These are phyloP conservation scores for Aspergillus hancockii DNA, from an alignment of 495 filamentous ascomycete genomes.

Conservation along the genomic window DNA sequence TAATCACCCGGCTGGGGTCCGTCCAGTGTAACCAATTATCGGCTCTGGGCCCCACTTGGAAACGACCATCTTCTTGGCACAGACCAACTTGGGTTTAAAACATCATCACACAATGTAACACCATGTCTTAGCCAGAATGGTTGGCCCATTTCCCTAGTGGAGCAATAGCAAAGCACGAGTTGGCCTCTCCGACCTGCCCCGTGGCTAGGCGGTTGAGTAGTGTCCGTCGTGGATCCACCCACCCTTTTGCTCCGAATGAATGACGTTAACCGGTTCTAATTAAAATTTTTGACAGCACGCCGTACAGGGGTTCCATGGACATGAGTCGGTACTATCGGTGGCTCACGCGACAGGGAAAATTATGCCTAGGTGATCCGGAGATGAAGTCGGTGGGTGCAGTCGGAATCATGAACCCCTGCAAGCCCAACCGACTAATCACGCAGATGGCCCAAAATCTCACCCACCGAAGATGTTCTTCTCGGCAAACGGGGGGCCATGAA, in stretches of 20 bases:
- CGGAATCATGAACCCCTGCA: neutral
- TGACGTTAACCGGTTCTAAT: no score
- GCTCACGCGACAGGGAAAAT: neutral
- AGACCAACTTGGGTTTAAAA: neutral
- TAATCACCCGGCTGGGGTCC: neutral
- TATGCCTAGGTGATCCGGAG: no score
- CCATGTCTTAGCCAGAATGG: neutral
- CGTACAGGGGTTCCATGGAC: neutral
- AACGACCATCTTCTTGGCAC: neutral
- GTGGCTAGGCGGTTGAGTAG: neutral
- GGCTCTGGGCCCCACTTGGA: no score
- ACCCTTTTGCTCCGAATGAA: neutral
- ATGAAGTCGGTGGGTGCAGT: no score
- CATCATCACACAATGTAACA: neutral
- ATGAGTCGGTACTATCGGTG: neutral
- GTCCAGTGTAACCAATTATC: neutral
- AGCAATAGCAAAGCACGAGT: neutral
- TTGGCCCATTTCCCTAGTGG: neutral
- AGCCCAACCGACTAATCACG: neutral
- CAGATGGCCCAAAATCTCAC: neutral
- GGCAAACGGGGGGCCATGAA: conserved; percentile 1
- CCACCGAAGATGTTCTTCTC: neutral
- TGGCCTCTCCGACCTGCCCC: neutral
- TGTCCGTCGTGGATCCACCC: neutral
- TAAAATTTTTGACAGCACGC: neutral